phyloP scores from a whole-genome alignment of 106 monocot species.

The Dendrobium huoshanense region DNA sequence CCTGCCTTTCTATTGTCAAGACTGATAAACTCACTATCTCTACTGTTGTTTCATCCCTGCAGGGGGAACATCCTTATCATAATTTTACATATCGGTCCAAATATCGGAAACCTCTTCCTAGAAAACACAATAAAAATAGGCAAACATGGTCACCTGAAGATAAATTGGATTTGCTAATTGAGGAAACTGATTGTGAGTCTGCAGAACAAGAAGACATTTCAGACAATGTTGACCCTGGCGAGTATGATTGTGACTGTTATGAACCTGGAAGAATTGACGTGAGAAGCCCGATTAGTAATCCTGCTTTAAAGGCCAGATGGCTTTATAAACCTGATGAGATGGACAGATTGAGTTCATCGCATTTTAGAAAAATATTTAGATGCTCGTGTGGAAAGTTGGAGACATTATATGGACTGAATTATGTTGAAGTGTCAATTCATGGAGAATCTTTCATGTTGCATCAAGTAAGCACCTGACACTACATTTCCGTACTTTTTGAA shows the following conservation, averaged over 20 bases:
- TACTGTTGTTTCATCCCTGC: conserved; percentile 9
- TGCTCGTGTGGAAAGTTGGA: conserved; percentile 69
- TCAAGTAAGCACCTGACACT: conserved; percentile 48
- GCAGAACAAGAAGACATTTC: conserved; percentile 18
- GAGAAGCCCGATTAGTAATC: conserved; percentile 4
- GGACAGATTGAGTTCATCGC: conserved; percentile 77
- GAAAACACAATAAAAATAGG: conserved; percentile 13
- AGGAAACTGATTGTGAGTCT: conserved; percentile 9
- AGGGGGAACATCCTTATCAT: conserved; percentile 95
- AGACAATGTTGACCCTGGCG: conserved; percentile 26
- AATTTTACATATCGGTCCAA: conserved; percentile 80
- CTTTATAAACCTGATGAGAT: conserved; percentile 83
- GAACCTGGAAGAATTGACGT: conserved; percentile 5
- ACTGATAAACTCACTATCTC: not conserved
- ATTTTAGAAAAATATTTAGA: conserved; percentile 68
- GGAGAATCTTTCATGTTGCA: conserved; percentile 98
- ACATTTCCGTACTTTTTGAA: not conserved
- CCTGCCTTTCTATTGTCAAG: not conserved
- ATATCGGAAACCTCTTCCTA: conserved; percentile 39
- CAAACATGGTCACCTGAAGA: conserved; percentile 11
- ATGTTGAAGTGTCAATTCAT: conserved; percentile 70
- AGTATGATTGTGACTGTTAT: not conserved
- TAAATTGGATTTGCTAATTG: conserved; percentile 6
- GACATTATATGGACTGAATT: conserved; percentile 41
- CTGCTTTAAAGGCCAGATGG: conserved; percentile 64